Conservation (phyloP, 352 stramenopile species). For the Phytopythium litorale region DNA sequence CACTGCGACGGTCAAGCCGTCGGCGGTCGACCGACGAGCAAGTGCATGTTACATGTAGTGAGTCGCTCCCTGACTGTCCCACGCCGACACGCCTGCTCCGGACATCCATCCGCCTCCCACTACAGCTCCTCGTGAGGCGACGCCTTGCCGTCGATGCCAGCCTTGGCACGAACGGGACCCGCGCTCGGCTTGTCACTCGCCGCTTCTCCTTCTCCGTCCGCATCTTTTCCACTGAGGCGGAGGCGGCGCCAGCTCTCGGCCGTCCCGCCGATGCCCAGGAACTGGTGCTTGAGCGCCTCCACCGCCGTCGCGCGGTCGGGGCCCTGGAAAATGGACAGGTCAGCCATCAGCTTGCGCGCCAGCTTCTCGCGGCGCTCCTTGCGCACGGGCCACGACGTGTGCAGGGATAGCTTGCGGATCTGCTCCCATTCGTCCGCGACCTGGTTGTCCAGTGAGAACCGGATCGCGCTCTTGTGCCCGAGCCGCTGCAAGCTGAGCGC, state of each 20-base stretch:
- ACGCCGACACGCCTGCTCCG: not conserved
- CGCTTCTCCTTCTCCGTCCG: not conserved
- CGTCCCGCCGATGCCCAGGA: conserved; percentile 26
- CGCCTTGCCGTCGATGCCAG: not conserved
- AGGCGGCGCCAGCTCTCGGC: conserved; percentile 3
- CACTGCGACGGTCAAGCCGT: not conserved
- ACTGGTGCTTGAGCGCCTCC: conserved; percentile 35
- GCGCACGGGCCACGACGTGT: conserved; percentile 41
- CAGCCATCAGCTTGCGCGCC: conserved; percentile 9
- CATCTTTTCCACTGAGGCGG: too few relatives aligned
- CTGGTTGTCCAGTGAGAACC: conserved; percentile 30
- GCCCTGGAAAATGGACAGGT: conserved; percentile 14
- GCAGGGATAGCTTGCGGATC: conserved; percentile 26
- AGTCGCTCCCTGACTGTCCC: not conserved
- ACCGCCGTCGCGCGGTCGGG: conserved; percentile 23
- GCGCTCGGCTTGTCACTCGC: not conserved
- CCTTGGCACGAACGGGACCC: not conserved
- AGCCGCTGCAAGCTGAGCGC: conserved; percentile 18
- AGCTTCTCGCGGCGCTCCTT: conserved; percentile 34
- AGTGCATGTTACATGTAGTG: not conserved
- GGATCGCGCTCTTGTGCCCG: conserved; percentile 13
- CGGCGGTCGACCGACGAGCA: not conserved
- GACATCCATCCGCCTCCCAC: not conserved
- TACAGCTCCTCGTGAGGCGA: not conserved
- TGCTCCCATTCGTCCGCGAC: conserved; percentile 52